Conservation (phyloP, 2,329 filamentous ascomycete species). For the Alternaria hordeiaustralica region DNA sequence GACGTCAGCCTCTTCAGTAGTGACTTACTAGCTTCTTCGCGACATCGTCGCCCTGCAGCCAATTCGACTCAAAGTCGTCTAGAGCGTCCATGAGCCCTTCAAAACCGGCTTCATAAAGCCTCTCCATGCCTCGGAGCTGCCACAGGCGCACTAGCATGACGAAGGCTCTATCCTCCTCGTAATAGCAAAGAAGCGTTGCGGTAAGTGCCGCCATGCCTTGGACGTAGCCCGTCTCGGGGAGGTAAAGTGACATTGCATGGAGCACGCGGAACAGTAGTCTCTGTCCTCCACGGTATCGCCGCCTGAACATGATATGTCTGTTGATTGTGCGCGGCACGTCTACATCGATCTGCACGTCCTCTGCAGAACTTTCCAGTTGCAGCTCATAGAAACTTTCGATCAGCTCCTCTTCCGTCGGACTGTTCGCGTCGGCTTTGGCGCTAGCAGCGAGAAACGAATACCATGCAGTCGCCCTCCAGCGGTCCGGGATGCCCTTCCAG, state of each 20-base stretch:
- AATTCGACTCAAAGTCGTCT: constrained; percentile 81
- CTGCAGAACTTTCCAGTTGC: constrained; percentile 76
- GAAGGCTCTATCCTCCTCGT: constrained; percentile 92
- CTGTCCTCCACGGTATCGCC: constrained; percentile 86
- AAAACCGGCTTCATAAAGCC: constrained; percentile 84
- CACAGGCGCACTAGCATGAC: constrained; percentile 97
- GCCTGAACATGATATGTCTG: constrained; percentile 95
- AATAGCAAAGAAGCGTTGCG: constrained; percentile 93
- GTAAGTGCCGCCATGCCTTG: constrained; percentile 97
- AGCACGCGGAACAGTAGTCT: constrained; percentile 89
- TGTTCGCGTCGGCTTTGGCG: constrained; percentile 68
- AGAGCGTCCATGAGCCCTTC: constrained; percentile 85
- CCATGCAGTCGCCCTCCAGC: constrained; percentile 93
- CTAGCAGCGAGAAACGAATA: constrained; percentile 86
- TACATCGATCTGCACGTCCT: constrained; percentile 96
- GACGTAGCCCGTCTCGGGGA: constrained; percentile 90
- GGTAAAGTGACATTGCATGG: constrained; percentile 89
- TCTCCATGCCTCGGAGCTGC: constrained; percentile 84
- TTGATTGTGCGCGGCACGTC: constrained; percentile 96
- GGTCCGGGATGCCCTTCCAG: constrained; percentile 98
- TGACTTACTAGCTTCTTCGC: constrained; percentile 74
- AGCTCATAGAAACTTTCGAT: constrained; percentile 74
- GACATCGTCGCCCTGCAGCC: constrained; percentile 81
- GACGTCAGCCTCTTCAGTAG: background rate
- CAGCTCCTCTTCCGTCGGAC: constrained; percentile 73